These are phyloP conservation scores for Ophiostoma sp. DNA, from an alignment of 2,329 filamentous ascomycete genomes.

Conservation along the genomic window DNA sequence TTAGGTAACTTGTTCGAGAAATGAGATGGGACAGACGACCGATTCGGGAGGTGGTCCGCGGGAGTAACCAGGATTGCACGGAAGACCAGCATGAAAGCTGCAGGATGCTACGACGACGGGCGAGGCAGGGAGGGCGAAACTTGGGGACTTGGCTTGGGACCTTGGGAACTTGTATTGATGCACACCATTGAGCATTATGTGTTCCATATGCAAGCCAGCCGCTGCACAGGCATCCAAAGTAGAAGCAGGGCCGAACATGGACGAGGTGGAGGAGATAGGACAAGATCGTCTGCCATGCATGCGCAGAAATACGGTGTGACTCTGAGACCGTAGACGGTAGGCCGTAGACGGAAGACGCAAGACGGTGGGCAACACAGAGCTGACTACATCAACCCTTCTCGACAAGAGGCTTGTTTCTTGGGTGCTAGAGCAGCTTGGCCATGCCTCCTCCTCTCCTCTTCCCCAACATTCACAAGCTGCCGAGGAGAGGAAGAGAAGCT, in stretches of 20 bases:
- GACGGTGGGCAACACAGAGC: too few relatives aligned
- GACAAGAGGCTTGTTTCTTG: too few relatives aligned
- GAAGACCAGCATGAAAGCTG: not conserved
- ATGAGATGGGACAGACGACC: constrained; percentile 3
- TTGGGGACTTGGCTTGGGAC: too few relatives aligned
- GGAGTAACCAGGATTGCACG: not conserved
- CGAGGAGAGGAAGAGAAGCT: not conserved
- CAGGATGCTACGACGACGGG: not conserved
- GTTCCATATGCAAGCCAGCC: not conserved
- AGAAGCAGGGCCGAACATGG: constrained; percentile 9
- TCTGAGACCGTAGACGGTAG: too few relatives aligned
- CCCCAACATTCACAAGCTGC: constrained; percentile 11
- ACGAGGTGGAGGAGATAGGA: not conserved
- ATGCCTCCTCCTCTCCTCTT: not conserved
- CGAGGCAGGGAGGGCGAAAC: not conserved
- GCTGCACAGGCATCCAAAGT: constrained; percentile 3
- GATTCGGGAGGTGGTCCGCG: not conserved
- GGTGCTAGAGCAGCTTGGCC: not conserved
- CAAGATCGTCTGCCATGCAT: too few relatives aligned
- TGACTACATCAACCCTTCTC: too few relatives aligned
- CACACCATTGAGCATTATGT: not conserved
- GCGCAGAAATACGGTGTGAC: too few relatives aligned
- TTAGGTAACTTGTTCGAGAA: not conserved
- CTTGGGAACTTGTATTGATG: not conserved
- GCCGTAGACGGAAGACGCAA: too few relatives aligned